Base-by-base conservation (phyloP, 1,284 basidiomycete genomes). In the Polyporus tsugae region DNA sequence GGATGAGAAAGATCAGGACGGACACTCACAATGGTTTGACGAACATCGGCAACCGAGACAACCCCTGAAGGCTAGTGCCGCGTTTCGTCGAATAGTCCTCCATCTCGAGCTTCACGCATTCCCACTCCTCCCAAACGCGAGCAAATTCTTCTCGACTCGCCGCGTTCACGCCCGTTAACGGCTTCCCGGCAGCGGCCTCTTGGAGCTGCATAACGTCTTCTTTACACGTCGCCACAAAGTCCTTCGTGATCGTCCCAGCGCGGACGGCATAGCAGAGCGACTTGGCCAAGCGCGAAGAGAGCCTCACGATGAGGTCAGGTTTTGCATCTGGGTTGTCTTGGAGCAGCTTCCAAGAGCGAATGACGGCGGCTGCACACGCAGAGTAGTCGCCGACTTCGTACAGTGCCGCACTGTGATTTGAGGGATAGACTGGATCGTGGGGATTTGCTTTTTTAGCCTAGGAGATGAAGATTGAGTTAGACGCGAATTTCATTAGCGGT, bases 321-420 rank as follows among this genome's bases (percentile, higher is more conserved):
- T 44, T 44, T 44, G 17, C 17, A 17, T 44, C 42, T 17, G 42
- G 42, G 2, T 44, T 44, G 53, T 25, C 46, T 52, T 52, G 46
- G 19, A 67, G 22, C 11, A 65, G 65, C 6, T 53, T 68, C 75
- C 76, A 77, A 3, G 78, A 73, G 11, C 77, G 76, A 1, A 75
- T 46, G 22, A 80, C 73, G 4, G 78, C 78, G 11, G 76, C 69
- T 4, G 75, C 46, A 44, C 70, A 75, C 9, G 62, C 71, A 0
- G 52, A 13, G 59, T 80, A 81, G 59, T 79, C 75, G 4, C 78
- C 80, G 36, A 61, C 22, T 35, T 81, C 79, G 68, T 76, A 81
- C 4, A 79, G 66, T 0, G 80, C 78, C 0, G 79, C 78, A 53
- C 79, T 81, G 19, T 78, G 71, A 63, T 81, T 81, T 1, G 79